Percentiles rank a stretch among this genome's conserved stretches.
phyloP scores from a whole-genome alignment of 2,329 filamentous ascomycete species.

The Bipolaris zeicola region DNA sequence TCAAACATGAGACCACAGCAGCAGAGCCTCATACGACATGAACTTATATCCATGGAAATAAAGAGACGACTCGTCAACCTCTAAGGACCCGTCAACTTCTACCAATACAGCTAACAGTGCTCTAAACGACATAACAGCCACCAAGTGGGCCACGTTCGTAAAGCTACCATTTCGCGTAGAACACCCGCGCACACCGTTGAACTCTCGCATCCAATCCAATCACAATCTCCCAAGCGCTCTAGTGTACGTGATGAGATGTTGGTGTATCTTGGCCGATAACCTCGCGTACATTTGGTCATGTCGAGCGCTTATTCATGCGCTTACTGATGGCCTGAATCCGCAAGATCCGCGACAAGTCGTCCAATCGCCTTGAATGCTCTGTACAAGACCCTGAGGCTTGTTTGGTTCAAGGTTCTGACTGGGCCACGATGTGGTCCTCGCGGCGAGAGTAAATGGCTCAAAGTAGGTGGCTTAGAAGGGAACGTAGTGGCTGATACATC shows the following conservation, averaged over 20 bases:
- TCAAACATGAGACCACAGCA: too few species aligned
- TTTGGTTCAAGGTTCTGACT: background rate
- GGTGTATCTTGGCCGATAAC: background rate
- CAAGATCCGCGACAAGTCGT: background rate
- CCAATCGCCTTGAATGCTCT: background rate
- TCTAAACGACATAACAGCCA: too few species aligned
- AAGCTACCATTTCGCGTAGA: background rate
- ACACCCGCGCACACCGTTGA: background rate
- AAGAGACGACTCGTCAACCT: too few species aligned
- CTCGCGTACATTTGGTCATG: slow-evolving; percentile 1
- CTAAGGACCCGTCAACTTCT: too few species aligned
- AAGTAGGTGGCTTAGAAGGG: background rate
- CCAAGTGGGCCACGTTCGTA: background rate
- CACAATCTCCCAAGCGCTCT: background rate
- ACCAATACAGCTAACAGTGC: too few species aligned
- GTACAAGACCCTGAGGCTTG: background rate
- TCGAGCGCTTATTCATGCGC: slow-evolving; percentile 14
- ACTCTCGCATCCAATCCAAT: background rate
- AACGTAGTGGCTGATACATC: slow-evolving; percentile 2
- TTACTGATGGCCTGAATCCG: slow-evolving; percentile 7
- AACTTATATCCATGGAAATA: too few species aligned
- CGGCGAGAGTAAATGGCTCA: background rate
- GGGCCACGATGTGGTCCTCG: background rate
- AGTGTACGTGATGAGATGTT: background rate
- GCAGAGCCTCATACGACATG: too few species aligned